These are phyloP conservation scores for Xerocomus brunneocitrinus DNA, from an alignment of 768 basidiomycete species.

Conservation along the genomic window DNA sequence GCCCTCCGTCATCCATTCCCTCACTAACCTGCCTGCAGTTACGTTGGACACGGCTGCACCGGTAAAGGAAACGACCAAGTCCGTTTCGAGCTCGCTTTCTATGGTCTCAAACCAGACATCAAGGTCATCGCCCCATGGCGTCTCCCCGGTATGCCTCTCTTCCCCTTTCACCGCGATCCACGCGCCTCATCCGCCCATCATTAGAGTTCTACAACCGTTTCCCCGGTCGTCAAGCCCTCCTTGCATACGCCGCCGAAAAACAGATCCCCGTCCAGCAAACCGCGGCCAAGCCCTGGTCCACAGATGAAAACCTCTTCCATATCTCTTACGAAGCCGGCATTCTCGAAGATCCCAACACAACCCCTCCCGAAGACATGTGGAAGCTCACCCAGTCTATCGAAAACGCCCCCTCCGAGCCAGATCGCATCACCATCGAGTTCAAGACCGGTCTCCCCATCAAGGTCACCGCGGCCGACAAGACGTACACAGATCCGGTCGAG, in stretches of 20 bases:
- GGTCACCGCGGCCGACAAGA: conserved; percentile 57
- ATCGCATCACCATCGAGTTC: conserved; percentile 84
- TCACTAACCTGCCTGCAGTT: conserved; percentile 43
- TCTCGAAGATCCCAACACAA: conserved; percentile 92
- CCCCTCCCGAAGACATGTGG: conserved; percentile 98
- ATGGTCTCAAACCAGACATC: conserved; percentile 96
- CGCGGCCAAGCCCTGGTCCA: conserved; percentile 96
- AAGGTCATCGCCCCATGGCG: conserved; percentile 99
- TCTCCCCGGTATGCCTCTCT: conserved; percentile 60
- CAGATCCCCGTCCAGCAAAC: conserved; percentile 94
- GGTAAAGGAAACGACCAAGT: conserved; percentile 99
- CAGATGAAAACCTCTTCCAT: conserved; percentile 99
- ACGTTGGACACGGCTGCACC: conserved; percentile 96
- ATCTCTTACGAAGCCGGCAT: conserved; percentile 99
- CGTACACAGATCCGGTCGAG: conserved; percentile 88
- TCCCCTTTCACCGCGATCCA: not conserved
- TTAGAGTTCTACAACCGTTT: conserved; percentile 96
- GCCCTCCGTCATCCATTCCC: not conserved
- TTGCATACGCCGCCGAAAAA: conserved; percentile 83
- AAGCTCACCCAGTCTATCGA: conserved; percentile 87
- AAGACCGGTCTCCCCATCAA: conserved; percentile 81
- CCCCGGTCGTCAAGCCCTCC: conserved; percentile 89
- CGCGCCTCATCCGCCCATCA: not conserved
- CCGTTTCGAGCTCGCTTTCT: conserved; percentile 98
- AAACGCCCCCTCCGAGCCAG: conserved; percentile 72